Evolutionary conservation across 768 basidiomycete species (phyloP), one percentile per base, ranked within the genome.

Genomic region (Lentinula lateritia): DNA sequence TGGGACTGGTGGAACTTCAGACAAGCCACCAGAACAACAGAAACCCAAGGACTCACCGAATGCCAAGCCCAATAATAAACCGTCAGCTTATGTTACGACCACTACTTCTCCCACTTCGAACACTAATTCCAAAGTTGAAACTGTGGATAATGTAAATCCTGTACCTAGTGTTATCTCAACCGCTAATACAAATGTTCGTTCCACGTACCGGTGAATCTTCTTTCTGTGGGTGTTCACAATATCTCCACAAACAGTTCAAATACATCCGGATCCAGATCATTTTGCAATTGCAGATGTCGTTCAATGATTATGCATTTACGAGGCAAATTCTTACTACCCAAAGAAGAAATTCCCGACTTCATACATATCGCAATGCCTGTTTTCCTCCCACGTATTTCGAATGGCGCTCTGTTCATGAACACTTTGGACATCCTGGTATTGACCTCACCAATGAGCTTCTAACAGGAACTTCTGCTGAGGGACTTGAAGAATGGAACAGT

Each of bases 191-290:
- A 28, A 1, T 28, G 28, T 28, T 28, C 28, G 28, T 3, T 28
- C 28, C 28, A 28, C 28, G 28, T 28, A 5, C 60, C 48, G 3
- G 38, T 54, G 50, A 54, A 61, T 18, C 60, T 61, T 6, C 36
- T 61, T 18, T 61, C 60, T 13, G 35, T 53, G 23, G 60, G 60
- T 39, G 60, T 18, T 61, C 35, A 15, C 12, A 8, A 45, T 52
- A 5, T 18, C n/a, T 28, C 15, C 10, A 54, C 32, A 18, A 13
- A 28, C 28, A 3, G 28, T 28, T 28, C 28, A 28, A 28, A 28
- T 28, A 28, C 28, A 28, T 28, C 28, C 3, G 28, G 28, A 28
- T 28, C 28, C 28, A 2, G 28, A 28, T 3, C 28, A 28, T 28
- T 28, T 28, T 4, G 28, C 50, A 18, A n/a, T 41, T 0, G 23